These are phyloP conservation scores for Glycine latifolia DNA, from an alignment of 306 rosid genomes.

Conservation along the genomic window DNA sequence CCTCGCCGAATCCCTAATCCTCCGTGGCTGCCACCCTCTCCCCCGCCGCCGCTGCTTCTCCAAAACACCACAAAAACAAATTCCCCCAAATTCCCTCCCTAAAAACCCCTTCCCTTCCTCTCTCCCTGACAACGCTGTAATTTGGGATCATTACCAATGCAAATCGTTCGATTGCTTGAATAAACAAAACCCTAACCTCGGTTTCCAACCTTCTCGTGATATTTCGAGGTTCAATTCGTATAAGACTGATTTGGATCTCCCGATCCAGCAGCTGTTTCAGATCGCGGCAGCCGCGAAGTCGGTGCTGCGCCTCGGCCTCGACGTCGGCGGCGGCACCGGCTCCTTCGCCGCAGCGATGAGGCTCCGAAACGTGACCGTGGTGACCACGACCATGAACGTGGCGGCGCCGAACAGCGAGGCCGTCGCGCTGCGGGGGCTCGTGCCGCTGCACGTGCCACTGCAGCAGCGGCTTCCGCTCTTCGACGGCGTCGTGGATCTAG, in stretches of 20 bases:
- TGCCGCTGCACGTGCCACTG: conserved; percentile 90
- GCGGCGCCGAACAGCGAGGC: conserved; percentile 85
- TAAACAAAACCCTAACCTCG: conserved; percentile 63
- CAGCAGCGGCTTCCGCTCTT: conserved; percentile 91
- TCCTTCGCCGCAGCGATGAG: conserved; percentile 90
- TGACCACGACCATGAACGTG: conserved; percentile 87
- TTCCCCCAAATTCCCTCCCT: conserved; percentile 55
- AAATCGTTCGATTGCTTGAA: conserved; percentile 76
- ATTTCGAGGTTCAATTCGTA: conserved; percentile 54
- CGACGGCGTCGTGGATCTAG: conserved; percentile 85
- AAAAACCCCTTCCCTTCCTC: conserved; percentile 61
- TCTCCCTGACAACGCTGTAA: conserved; percentile 63
- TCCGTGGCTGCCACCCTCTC: conserved; percentile 96
- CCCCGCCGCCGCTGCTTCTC: conserved; percentile 97
- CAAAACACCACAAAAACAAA: conserved; percentile 60
- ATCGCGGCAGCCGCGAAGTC: conserved; percentile 71
- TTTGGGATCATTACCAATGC: conserved; percentile 80
- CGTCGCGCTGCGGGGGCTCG: conserved; percentile 79
- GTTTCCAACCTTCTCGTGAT: conserved; percentile 64
- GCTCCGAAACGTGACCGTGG: conserved; percentile 71
- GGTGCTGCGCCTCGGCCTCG: conserved; percentile 78
- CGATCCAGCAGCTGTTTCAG: conserved; percentile 75
- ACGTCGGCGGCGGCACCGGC: conserved; percentile 89
- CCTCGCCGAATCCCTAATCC: conserved; percentile 69
- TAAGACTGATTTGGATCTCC: conserved; percentile 80